These are phyloP conservation scores for Backusella tuberculispora DNA, from an alignment of 192 early-diverging fungal genomes.

Conservation along the genomic window DNA sequence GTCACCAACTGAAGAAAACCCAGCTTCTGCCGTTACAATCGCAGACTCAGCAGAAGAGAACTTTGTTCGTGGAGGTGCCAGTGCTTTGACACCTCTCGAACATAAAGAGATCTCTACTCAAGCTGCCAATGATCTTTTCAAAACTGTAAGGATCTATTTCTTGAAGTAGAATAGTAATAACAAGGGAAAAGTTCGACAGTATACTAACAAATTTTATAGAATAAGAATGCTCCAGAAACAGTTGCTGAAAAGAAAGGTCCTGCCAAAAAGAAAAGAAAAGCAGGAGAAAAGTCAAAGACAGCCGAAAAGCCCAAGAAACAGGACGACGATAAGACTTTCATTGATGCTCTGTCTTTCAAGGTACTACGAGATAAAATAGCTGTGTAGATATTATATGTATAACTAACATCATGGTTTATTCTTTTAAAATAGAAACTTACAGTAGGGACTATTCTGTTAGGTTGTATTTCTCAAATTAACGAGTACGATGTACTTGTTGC, in stretches of 20 bases:
- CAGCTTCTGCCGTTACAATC: conserved; percentile 28
- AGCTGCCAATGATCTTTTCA: conserved; percentile 74
- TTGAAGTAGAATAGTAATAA: neutral
- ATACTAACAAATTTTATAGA: neutral
- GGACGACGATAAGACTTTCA: conserved; percentile 36
- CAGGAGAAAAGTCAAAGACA: conserved; percentile 48
- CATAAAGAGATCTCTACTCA: conserved; percentile 76
- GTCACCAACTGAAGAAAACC: conserved; percentile 18
- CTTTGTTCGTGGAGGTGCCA: conserved; percentile 87
- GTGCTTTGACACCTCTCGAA: conserved; percentile 81
- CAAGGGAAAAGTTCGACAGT: too few species aligned
- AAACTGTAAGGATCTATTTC: conserved; percentile 25
- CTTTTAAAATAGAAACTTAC: conserved; percentile 57
- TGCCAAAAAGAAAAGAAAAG: conserved; percentile 61
- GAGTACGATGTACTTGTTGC: conserved; percentile 82
- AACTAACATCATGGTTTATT: neutral
- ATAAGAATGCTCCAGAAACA: conserved; percentile 23
- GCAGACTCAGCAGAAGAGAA: conserved; percentile 57
- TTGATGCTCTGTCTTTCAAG: conserved; percentile 64
- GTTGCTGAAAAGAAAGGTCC: conserved; percentile 45
- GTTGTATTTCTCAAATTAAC: conserved; percentile 78
- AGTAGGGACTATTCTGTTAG: conserved; percentile 76
- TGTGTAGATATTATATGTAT: neutral
- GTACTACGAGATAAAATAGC: conserved; percentile 29
- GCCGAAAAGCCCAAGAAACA: conserved; percentile 32